These are phyloP conservation scores for Ganoderma leucocontextum DNA, from an alignment of 1,284 basidiomycete genomes.

Conservation along the genomic window DNA sequence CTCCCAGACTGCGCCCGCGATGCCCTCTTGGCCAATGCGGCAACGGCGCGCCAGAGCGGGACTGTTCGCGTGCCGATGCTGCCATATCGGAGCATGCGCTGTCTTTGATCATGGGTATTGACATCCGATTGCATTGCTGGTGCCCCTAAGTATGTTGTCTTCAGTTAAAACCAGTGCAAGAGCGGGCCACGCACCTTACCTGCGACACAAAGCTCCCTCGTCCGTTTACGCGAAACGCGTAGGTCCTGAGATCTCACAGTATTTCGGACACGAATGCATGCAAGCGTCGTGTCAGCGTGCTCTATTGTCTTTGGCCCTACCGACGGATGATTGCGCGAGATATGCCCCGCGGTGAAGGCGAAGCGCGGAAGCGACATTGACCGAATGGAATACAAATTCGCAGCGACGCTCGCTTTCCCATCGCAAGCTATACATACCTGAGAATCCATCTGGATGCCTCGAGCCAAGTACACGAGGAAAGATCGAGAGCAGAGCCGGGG, in stretches of 20 bases:
- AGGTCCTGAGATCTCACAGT: slow-evolving; percentile 4
- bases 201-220: background rate
- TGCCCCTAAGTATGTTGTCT: background rate
- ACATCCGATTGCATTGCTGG: background rate
- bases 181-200: background rate
- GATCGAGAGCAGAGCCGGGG: slow-evolving; percentile 18
- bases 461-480: background rate
- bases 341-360: background rate
- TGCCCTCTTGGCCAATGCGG: background rate
- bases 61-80: background rate
- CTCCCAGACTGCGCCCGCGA: background rate
- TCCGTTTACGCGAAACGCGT: slow-evolving; percentile 3
- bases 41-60: background rate
- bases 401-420: slow-evolving; percentile 13
- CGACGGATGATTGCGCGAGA: slow-evolving; percentile 13
- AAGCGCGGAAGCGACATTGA: slow-evolving; percentile 13
- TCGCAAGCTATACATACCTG: background rate
- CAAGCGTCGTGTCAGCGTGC: background rate
- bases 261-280: background rate
- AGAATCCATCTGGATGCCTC: background rate
- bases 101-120: background rate
- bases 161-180: background rate
- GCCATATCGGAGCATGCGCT: background rate
- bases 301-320: slow-evolving; percentile 12
- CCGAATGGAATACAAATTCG: slow-evolving; percentile 21